phyloP scores from a whole-genome alignment of 208 protist species.

The Crithidia fasciculata region DNA sequence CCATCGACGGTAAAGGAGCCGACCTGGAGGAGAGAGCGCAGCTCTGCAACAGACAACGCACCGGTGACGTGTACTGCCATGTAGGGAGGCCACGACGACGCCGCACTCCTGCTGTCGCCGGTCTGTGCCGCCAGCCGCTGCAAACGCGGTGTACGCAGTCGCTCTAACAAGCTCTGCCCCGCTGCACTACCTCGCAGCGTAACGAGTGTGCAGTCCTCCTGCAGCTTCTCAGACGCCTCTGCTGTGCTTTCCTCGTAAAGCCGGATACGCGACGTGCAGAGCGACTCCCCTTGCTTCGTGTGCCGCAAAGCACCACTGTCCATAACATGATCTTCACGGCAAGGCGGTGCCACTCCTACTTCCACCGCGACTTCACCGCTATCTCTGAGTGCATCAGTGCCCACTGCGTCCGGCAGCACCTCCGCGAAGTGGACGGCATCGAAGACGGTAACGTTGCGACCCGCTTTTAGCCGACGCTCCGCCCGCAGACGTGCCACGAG shows the following conservation, averaged over 20 bases:
- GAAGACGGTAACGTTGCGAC: constrained; percentile 58
- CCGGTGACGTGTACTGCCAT: constrained; percentile 36
- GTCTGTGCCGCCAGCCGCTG: background rate
- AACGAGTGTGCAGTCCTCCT: constrained; percentile 4
- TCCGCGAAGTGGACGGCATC: constrained; percentile 25
- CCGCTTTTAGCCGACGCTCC: constrained; percentile 35
- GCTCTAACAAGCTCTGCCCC: constrained; percentile 12
- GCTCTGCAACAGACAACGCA: constrained; percentile 7
- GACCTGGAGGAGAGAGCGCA: constrained; percentile 7
- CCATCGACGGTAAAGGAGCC: background rate
- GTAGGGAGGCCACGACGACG: constrained; percentile 25
- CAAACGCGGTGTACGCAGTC: constrained; percentile 5
- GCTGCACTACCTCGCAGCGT: constrained; percentile 1
- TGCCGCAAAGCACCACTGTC: background rate
- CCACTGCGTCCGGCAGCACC: background rate
- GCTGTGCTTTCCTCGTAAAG: background rate
- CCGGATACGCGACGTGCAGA: background rate
- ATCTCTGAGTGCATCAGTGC: too few species aligned
- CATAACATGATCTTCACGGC: too few species aligned
- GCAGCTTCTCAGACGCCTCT: background rate
- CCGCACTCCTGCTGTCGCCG: background rate
- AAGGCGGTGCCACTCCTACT: too few species aligned
- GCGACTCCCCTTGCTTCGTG: background rate
- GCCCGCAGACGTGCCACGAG: constrained; percentile 40
- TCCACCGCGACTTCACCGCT: too few species aligned